A percentile compares a stretch with the other conserved stretches of the same genome.
phyloP scores from a whole-genome alignment of 331 rosid genomes.

The Phaseolus coccineus region DNA sequence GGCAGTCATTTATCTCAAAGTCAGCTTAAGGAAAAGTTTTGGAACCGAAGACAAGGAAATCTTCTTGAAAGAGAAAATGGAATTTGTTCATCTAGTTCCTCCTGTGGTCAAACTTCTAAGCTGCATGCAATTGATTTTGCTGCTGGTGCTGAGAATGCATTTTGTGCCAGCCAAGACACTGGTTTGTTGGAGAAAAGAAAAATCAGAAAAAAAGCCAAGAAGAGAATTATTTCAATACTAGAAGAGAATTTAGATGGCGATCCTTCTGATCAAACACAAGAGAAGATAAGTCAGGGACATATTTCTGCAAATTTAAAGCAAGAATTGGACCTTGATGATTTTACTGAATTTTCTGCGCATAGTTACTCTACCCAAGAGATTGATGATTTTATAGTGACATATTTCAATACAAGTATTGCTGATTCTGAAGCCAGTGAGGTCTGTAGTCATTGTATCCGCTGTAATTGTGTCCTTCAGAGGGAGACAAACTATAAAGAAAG shows the following conservation, averaged over 20 bases:
- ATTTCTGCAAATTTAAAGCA: constrained; percentile 42
- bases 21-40: constrained; percentile 45
- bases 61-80: constrained; percentile 58
- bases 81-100: constrained; percentile 43
- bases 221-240: constrained; percentile 61
- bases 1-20: constrained; percentile 50
- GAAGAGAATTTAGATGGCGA: constrained; percentile 57
- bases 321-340: constrained; percentile 46
- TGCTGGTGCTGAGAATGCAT: constrained; percentile 45
- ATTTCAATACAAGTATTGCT: constrained; percentile 73
- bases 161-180: constrained; percentile 48
- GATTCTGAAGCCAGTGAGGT: constrained; percentile 68
- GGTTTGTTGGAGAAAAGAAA: constrained; percentile 58
- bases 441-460: constrained; percentile 61
- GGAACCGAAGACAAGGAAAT: constrained; percentile 52
- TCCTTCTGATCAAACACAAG: constrained; percentile 48
- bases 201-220: constrained; percentile 67
- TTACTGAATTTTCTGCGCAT: constrained; percentile 38
- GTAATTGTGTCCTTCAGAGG: constrained; percentile 66
- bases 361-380: constrained; percentile 40
- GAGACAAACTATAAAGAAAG: constrained; percentile 65
- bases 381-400: constrained; percentile 59
- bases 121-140: constrained; percentile 46
- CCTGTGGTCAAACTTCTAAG: constrained; percentile 48
- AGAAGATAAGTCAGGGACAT: constrained; percentile 45